Percentiles rank a stretch among this genome's conserved stretches.
phyloP scores from a whole-genome alignment of 352 stramenopile genomes.

The Peronospora farinosa region DNA sequence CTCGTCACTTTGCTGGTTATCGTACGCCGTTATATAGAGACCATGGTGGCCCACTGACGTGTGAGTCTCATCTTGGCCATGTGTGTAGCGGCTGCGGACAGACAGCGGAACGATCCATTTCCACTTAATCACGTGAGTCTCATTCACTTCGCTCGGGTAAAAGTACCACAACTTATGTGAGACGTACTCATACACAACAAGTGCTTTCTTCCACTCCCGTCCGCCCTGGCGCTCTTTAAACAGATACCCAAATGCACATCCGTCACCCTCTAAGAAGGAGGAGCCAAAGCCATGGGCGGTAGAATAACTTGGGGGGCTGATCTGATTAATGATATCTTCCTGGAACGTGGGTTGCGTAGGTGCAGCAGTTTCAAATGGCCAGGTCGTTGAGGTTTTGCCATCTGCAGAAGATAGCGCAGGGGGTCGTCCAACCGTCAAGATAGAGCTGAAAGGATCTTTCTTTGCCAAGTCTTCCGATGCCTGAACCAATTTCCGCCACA shows the following conservation, averaged over 20 bases:
- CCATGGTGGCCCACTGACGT: constrained; percentile 80
- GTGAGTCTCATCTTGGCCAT: constrained; percentile 80
- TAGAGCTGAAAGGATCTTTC: constrained; percentile 47
- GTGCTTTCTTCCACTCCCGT: constrained; percentile 72
- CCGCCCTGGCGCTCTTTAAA: constrained; percentile 65
- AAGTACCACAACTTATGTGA: constrained; percentile 88
- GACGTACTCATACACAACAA: constrained; percentile 83
- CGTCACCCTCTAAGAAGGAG: constrained; percentile 78
- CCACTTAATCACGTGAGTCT: constrained; percentile 76
- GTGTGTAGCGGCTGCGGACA: constrained; percentile 68
- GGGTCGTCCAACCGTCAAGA: constrained; percentile 44
- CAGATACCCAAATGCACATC: constrained; percentile 79
- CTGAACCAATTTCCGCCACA: constrained; percentile 52
- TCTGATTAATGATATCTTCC: constrained; percentile 84
- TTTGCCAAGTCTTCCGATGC: constrained; percentile 43
- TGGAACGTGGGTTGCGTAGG: constrained; percentile 71
- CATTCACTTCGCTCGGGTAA: constrained; percentile 79
- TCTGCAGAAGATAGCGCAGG: constrained; percentile 24
- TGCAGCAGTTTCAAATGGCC: constrained; percentile 17
- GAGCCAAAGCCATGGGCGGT: constrained; percentile 77
- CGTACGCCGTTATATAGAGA: constrained; percentile 74
- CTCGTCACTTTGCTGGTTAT: constrained; percentile 56
- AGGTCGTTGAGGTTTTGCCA: constrained; percentile 21
- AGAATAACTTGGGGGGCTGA: constrained; percentile 80
- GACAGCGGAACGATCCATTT: constrained; percentile 82